phyloP scores from a whole-genome alignment of 495 filamentous ascomycete genomes.

The Penicillium atrosanguineum region DNA sequence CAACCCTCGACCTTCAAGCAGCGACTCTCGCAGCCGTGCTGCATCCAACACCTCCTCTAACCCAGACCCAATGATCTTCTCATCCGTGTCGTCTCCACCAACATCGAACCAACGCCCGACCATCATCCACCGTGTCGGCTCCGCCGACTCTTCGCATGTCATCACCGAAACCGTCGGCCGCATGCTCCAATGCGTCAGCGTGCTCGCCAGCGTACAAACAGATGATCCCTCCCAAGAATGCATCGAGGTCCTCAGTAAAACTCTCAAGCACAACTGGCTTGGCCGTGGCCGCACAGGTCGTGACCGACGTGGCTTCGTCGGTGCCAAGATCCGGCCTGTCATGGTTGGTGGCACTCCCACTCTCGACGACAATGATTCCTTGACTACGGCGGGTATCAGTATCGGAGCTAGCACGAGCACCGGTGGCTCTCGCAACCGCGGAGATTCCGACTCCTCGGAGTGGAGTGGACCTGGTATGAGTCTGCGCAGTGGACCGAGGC shows the following conservation, averaged over 20 bases:
- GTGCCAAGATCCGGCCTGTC: conserved; percentile 52
- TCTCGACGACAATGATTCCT: conserved; percentile 22
- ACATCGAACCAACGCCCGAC: conserved; percentile 35
- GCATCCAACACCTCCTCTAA: conserved; percentile 82
- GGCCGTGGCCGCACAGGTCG: conserved; percentile 85
- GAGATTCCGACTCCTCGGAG: conserved; percentile 29
- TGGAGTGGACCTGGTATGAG: conserved; percentile 25
- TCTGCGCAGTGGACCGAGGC: conserved; percentile 25
- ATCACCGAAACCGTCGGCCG: conserved; percentile 88
- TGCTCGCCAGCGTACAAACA: conserved; percentile 73
- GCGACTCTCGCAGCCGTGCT: conserved; percentile 61
- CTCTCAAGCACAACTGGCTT: conserved; percentile 95
- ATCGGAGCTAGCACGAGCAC: conserved; percentile 27
- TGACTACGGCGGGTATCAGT: conserved; percentile 28
- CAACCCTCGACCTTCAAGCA: conserved; percentile 41
- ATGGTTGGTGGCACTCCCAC: conserved; percentile 29
- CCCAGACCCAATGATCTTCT: conserved; percentile 47
- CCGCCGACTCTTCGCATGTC: conserved; percentile 70
- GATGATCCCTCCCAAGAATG: conserved; percentile 71
- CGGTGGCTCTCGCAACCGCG: conserved; percentile 18
- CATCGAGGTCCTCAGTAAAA: conserved; percentile 78
- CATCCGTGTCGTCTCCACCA: conserved; percentile 52
- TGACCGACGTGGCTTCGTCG: conserved; percentile 86
- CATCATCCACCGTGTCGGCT: conserved; percentile 35
- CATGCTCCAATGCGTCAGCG: conserved; percentile 95